Conservation (phyloP, 352 stramenopile species). For the Globisporangium cylindrosporum region DNA sequence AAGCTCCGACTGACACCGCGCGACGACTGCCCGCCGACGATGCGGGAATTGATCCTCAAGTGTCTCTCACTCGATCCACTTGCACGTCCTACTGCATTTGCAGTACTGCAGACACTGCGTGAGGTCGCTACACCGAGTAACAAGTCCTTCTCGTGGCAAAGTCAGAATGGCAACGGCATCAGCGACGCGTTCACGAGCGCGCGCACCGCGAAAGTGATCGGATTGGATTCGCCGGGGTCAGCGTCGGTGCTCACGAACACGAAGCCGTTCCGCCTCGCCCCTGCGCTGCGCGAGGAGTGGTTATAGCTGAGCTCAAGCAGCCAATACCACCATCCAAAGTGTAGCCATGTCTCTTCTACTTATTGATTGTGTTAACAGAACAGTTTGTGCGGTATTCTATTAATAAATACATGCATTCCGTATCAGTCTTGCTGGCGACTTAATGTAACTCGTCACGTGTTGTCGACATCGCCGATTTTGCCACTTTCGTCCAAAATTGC, state of each 20-base stretch:
- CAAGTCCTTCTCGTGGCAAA: not conserved
- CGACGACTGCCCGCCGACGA: constrained; percentile 4
- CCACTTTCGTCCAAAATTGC: not conserved
- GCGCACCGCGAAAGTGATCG: not conserved
- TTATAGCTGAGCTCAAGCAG: not conserved
- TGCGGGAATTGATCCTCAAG: constrained; percentile 8
- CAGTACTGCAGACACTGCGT: constrained; percentile 10
- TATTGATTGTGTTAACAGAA: not conserved
- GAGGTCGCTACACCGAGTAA: not conserved
- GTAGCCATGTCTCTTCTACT: not conserved
- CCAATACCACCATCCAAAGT: not conserved
- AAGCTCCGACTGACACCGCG: constrained; percentile 3
- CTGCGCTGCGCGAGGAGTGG: not conserved
- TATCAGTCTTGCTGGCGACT: too few species aligned
- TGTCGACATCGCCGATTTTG: not conserved
- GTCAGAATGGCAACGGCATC: not conserved
- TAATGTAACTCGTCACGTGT: too few species aligned
- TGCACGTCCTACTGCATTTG: constrained; percentile 14
- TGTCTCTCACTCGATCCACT: constrained; percentile 20
- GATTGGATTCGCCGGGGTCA: not conserved
- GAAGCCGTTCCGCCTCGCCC: not conserved
- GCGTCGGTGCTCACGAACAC: constrained; percentile 2
- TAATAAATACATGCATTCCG: too few species aligned
- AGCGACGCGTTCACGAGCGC: not conserved
- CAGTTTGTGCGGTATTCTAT: not conserved